These are phyloP conservation scores for Leccinum longicurvipes DNA, from an alignment of 768 basidiomycete species.

Conservation along the genomic window DNA sequence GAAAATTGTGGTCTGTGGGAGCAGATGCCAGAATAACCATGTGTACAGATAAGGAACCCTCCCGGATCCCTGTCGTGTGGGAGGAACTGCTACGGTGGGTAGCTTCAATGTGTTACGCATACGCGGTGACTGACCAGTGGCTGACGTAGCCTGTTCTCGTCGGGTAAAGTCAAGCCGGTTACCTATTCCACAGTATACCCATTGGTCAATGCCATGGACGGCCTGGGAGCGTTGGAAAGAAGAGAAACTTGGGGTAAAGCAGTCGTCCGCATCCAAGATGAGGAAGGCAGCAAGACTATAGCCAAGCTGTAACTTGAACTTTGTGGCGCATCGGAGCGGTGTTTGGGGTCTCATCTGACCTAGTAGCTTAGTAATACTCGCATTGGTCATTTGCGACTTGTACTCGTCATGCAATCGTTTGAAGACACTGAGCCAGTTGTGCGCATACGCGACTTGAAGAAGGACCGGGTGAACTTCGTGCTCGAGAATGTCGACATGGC, in stretches of 20 bases:
- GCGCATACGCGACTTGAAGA: slow-evolving; percentile 79
- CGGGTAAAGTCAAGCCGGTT: slow-evolving; percentile 63
- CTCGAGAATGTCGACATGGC: slow-evolving; percentile 95
- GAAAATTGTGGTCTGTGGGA: background rate
- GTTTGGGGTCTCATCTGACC: slow-evolving; percentile 18
- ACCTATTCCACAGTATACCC: slow-evolving; percentile 68
- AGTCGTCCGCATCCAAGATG: slow-evolving; percentile 61
- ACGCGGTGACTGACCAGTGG: slow-evolving; percentile 3
- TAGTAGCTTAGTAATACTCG: slow-evolving; percentile 1
- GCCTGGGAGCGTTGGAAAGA: slow-evolving; percentile 69
- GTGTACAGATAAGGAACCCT: slow-evolving; percentile 58
- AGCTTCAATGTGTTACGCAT: background rate
- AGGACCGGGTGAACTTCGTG: slow-evolving; percentile 86
- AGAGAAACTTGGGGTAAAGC: slow-evolving; percentile 94
- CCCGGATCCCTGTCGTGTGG: slow-evolving; percentile 68
- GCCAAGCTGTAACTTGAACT: slow-evolving; percentile 43
- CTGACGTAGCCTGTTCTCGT: slow-evolving; percentile 56
- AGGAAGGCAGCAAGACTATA: slow-evolving; percentile 27
- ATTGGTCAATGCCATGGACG: slow-evolving; percentile 63
- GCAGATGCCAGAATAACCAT: background rate
- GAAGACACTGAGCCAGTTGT: slow-evolving; percentile 61
- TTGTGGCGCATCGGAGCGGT: slow-evolving; percentile 1
- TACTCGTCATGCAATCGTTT: slow-evolving; percentile 31
- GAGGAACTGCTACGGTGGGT: slow-evolving; percentile 61
- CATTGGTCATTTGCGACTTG: background rate